Evolutionary conservation across 2,329 filamentous ascomycete genomes (phyloP).

Genomic region (Verticillium tricorpus): DNA sequence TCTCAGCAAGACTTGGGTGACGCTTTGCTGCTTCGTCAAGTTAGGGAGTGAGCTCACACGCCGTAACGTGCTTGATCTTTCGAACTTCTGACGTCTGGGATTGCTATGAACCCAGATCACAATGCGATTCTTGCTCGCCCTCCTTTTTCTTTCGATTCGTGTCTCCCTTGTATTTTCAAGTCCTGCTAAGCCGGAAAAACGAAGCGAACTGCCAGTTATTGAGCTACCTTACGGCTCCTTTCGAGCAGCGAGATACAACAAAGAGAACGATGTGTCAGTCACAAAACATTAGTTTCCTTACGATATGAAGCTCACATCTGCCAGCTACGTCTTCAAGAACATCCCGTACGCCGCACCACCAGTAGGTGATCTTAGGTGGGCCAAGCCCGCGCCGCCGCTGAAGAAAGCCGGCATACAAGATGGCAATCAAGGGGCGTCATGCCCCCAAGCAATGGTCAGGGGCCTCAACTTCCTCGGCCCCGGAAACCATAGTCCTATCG

Average conservation of each 20-base stretch:
- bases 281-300: background rate
- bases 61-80: too few relatives aligned
- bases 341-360: constrained; percentile 39
- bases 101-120: background rate
- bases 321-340: constrained; percentile 34
- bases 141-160: background rate
- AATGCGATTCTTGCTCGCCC: background rate
- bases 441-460: constrained; percentile 13
- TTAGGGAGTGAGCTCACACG: too few relatives aligned
- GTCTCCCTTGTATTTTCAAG: background rate
- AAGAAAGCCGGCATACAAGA: constrained; percentile 22
- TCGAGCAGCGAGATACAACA: constrained; percentile 1
- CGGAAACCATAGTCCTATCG: constrained; percentile 25
- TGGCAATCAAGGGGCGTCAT: constrained; percentile 15
- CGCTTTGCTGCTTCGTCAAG: too few relatives aligned
- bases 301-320: background rate
- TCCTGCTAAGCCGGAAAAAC: background rate
- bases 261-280: constrained; percentile 1
- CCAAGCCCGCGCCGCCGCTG: constrained; percentile 31
- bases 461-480: constrained; percentile 25
- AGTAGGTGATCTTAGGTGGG: constrained; percentile 32
- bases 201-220: background rate
- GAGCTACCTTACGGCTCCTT: constrained; percentile 3
- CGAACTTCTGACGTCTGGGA: too few relatives aligned
- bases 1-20: too few relatives aligned